Evolutionary conservation across 1,284 basidiomycete genomes (phyloP).

Genomic region (Ganoderma resinaceum): DNA sequence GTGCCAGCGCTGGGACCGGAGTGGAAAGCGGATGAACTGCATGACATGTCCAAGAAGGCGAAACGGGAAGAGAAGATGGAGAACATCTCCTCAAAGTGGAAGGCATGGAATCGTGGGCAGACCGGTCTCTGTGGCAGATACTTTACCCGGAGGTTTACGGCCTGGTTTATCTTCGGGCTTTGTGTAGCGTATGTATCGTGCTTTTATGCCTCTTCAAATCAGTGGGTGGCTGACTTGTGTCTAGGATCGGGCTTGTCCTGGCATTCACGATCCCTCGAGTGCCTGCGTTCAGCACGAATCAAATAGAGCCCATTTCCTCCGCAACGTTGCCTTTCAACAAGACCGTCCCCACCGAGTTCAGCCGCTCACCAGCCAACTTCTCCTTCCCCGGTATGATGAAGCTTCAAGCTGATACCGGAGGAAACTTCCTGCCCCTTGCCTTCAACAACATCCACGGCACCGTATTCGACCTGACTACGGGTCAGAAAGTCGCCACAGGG

Average conservation of each 20-base stretch:
- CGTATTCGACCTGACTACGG: constrained; percentile 71
- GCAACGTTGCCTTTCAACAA: constrained; percentile 63
- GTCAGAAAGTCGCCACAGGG: constrained; percentile 70
- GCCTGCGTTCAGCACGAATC: constrained; percentile 72
- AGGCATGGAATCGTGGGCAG: constrained; percentile 39
- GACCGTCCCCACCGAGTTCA: constrained; percentile 68
- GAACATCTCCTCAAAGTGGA: constrained; percentile 51
- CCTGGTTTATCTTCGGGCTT: constrained; percentile 70
- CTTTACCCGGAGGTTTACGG: constrained; percentile 74
- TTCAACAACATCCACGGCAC: constrained; percentile 71
- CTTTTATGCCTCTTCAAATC: neutral
- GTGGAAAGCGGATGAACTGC: constrained; percentile 82
- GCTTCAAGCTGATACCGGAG: constrained; percentile 74
- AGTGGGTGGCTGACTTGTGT: no score
- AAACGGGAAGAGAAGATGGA: constrained; percentile 66
- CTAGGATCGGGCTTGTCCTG: constrained; percentile 71
- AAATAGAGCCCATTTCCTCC: constrained; percentile 58
- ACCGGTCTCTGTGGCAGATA: constrained; percentile 70
- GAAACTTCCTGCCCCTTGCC: constrained; percentile 77
- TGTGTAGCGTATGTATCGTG: constrained; percentile 63
- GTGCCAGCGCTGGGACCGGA: constrained; percentile 89
- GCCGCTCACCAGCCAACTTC: constrained; percentile 82
- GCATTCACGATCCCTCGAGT: constrained; percentile 84
- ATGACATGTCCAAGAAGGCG: constrained; percentile 74
- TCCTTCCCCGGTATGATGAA: constrained; percentile 80